phyloP scores from a whole-genome alignment of 2,329 filamentous ascomycete genomes.

The Ophiostoma perfectum region DNA sequence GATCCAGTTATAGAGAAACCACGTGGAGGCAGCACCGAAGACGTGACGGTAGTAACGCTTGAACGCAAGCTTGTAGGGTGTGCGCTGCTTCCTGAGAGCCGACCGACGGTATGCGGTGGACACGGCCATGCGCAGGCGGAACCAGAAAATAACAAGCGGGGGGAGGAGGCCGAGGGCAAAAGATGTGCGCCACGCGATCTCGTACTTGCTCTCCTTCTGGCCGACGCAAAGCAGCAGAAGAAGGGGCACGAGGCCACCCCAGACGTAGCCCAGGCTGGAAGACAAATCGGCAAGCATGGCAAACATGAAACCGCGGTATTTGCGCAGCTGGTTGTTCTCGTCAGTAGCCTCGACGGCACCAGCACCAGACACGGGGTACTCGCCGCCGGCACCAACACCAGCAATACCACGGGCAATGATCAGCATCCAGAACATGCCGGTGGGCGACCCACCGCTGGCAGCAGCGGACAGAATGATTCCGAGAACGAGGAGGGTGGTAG shows the following conservation, averaged over 20 bases:
- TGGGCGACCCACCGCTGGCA: slow-evolving; percentile 36
- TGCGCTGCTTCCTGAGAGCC: slow-evolving; percentile 35
- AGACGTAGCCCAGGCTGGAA: slow-evolving; percentile 15
- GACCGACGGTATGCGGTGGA: slow-evolving; percentile 26
- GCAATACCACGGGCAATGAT: slow-evolving; percentile 39
- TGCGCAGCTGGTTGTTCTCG: slow-evolving; percentile 5
- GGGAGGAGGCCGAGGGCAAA: slow-evolving; percentile 12
- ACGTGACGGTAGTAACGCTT: slow-evolving; percentile 47
- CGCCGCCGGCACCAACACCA: slow-evolving; percentile 41
- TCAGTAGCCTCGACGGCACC: slow-evolving; percentile 14
- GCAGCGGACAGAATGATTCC: slow-evolving; percentile 45
- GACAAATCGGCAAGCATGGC: slow-evolving; percentile 15
- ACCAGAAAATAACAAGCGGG: slow-evolving; percentile 19
- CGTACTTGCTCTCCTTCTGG: slow-evolving; percentile 12
- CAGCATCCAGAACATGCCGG: slow-evolving; percentile 48
- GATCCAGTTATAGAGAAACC: slow-evolving; percentile 48
- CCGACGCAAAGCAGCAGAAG: slow-evolving; percentile 13
- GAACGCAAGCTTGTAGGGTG: slow-evolving; percentile 44
- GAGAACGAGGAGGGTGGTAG: slow-evolving; percentile 41
- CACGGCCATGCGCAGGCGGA: slow-evolving; percentile 43
- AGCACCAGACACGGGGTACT: slow-evolving; percentile 20
- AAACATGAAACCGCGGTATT: slow-evolving; percentile 47
- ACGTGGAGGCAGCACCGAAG: slow-evolving; percentile 43
- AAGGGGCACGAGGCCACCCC: slow-evolving; percentile 11
- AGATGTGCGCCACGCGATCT: slow-evolving; percentile 15